Percentiles rank a stretch among this genome's conserved stretches.
Evolutionary conservation across 2,329 filamentous ascomycete genomes (phyloP).

Genomic region (Paraphoma chrysanthemicola): DNA sequence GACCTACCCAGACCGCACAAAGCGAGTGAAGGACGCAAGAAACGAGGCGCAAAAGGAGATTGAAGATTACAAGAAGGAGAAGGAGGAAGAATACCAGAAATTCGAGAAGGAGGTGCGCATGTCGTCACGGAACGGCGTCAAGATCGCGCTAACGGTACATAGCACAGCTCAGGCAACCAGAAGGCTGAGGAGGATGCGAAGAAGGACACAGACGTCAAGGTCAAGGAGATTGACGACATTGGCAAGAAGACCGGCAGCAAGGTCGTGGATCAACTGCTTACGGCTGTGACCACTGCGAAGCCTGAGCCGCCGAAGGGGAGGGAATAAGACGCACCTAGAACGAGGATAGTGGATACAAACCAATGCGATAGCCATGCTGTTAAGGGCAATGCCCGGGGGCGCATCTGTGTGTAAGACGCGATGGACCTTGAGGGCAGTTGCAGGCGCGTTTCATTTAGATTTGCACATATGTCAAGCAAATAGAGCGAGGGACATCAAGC

Average conservation of each 20-base stretch:
- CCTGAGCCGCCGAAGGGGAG: conserved; percentile 66
- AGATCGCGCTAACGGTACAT: conserved; percentile 26
- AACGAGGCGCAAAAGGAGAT: conserved; percentile 98
- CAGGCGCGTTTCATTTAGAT: no score
- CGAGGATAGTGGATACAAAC: no score
- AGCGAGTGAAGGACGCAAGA: conserved; percentile 95
- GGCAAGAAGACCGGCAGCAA: conserved; percentile 80
- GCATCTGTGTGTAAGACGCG: no score
- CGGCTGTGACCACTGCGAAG: conserved; percentile 84
- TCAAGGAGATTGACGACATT: conserved; percentile 80
- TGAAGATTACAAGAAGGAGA: conserved; percentile 85
- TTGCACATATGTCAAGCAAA: no score
- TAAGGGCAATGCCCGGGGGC: no score
- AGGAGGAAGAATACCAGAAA: conserved; percentile 93
- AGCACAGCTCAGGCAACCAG: conserved; percentile 94
- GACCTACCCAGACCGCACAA: conserved; percentile 76
- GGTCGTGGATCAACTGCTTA: conserved; percentile 83
- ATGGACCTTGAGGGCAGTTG: no score
- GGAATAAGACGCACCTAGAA: not conserved
- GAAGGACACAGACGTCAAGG: conserved; percentile 80
- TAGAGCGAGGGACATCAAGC: no score
- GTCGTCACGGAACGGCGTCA: not conserved
- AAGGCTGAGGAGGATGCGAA: conserved; percentile 73
- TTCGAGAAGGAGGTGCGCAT: conserved; percentile 78
- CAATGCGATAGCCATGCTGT: no score